These are phyloP conservation scores for Limtongia smithiae DNA, from an alignment of 805 yeast genomes.

Conservation along the genomic window DNA sequence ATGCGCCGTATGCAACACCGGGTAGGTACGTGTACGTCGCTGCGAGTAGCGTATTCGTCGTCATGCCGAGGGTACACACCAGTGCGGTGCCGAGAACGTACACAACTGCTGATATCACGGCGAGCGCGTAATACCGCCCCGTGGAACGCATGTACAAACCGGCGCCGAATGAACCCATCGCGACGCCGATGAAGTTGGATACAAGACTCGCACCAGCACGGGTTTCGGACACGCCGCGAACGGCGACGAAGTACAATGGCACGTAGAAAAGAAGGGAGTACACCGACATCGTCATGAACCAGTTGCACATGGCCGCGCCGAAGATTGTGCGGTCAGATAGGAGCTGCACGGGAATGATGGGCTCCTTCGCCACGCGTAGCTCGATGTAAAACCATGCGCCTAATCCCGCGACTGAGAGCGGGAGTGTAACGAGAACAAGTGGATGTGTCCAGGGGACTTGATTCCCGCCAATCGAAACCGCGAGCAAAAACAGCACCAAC, in stretches of 20 bases:
- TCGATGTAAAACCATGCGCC: constrained; percentile 51
- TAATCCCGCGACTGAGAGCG: constrained; percentile 38
- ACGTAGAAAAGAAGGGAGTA: constrained; percentile 62
- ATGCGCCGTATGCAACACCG: constrained; percentile 54
- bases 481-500: constrained; percentile 56
- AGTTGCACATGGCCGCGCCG: constrained; percentile 62
- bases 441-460: constrained; percentile 48
- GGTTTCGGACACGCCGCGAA: constrained; percentile 51
- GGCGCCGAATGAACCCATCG: constrained; percentile 61
- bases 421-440: constrained; percentile 40
- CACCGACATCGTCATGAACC: constrained; percentile 71
- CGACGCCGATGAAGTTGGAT: constrained; percentile 63
- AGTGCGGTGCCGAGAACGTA: constrained; percentile 21
- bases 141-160: constrained; percentile 66
- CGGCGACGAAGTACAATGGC: constrained; percentile 66
- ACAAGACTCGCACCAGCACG: constrained; percentile 51
- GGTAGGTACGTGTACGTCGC: constrained; percentile 38
- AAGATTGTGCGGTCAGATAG: constrained; percentile 57
- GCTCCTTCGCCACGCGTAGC: constrained; percentile 51
- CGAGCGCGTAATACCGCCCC: constrained; percentile 40
- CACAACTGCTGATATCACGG: constrained; percentile 27
- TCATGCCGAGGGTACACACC: constrained; percentile 14
- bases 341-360: constrained; percentile 63
- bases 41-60: constrained; percentile 14
- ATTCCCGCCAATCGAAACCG: constrained; percentile 67